Evolutionary conservation across 805 yeast genomes (phyloP), one percentile per base, ranked within the genome.

Genomic region (Cyberlindnera bimundalis): DNA sequence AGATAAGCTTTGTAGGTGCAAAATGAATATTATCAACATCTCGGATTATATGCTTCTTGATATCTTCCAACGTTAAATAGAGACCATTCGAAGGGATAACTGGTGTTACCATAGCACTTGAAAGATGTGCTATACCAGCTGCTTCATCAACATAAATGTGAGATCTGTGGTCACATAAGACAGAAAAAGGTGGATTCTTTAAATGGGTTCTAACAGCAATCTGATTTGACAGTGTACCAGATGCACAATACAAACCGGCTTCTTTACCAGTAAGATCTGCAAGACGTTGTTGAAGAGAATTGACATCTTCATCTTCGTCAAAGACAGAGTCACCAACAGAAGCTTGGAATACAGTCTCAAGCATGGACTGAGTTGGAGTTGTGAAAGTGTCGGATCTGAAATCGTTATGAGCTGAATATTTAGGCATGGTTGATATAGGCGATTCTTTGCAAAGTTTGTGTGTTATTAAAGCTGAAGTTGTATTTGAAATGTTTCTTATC

Each of bases 171-270:
- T 91, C 97, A 67, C 96, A 87, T 35, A 90, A 57, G 19, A 91
- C 70, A n/a, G 90, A 76, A 65, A 81, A 81, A 2, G 96, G 95
- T 14, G 96, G 96, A 56, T 84, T 91, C 46, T 61, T 62, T 35
- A 91, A 66, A 50, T 83, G 85, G 5, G 88, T 69, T 55, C 96
- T 71, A 33, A 90, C 60, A 13, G 83, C 96, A 46, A 90, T 71
- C 64, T 90, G 98, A 65, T 90, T 90, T 10, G 96, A 82, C 62
- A 90, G 64, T 6, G 97, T 91, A 33, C 98, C 97, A 17, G 95
- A 83, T 16, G 81, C 87, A 64, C 95, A 87, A 63, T 72, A 90
- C 38, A 88, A 60, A 11, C 85, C 96, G 1, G 87, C 84, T 51
- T 80, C 86, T 52, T 82, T 85, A 14, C 95, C 96, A 6, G 95